Evolutionary conservation across 768 basidiomycete species (phyloP), one percentile per base, ranked within the genome.

Genomic region (Amanita jacksonii): DNA sequence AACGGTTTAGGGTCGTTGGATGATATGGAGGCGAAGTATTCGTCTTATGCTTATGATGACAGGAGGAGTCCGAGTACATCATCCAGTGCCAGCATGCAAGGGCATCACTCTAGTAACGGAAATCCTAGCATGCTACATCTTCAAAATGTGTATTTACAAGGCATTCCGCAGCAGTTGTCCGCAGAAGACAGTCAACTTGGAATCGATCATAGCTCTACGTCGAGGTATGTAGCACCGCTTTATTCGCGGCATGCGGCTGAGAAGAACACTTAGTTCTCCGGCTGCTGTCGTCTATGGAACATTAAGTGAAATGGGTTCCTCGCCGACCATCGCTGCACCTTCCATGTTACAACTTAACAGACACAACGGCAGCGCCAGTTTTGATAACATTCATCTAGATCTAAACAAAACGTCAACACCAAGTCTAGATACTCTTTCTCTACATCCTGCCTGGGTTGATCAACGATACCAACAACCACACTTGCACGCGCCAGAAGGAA

Each of bases 1-100:
- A 34, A 30, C 5, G 41, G 32, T 18, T n/a, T 43, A 22, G n/a
- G n/a, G n/a, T 43, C 41, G 13, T 13, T 43, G 19, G 31, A 43
- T 22, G 43, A 36, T 2, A 19, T 43, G 6, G n/a, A 20, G 18
- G 15, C 23, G 9, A 16, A 41, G 18, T 18, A 24, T 19, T 16
- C 19, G 1, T 13, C 16, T 18, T 37, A 37, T 15, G n/a, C 18
- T 6, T 38, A 38, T 27, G 44, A 38, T 3, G 44, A 45, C 12
- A 38, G 32, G 38, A 45, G 44, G 37, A 45, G 44, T 16, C 44
- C 44, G 8, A 45, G 44, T 30, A 38, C 44, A 6, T 45, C 44
- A 1, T 45, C 44, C 3, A 45, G 27, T 37, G 15, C 44, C 10
- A 38, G 44, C 19, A 37, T 38, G 10, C 43, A 45, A 13, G 43